Percentiles rank a stretch among this genome's conserved stretches.
phyloP scores from a whole-genome alignment of 768 basidiomycete species.

The Paxillus involutus region DNA sequence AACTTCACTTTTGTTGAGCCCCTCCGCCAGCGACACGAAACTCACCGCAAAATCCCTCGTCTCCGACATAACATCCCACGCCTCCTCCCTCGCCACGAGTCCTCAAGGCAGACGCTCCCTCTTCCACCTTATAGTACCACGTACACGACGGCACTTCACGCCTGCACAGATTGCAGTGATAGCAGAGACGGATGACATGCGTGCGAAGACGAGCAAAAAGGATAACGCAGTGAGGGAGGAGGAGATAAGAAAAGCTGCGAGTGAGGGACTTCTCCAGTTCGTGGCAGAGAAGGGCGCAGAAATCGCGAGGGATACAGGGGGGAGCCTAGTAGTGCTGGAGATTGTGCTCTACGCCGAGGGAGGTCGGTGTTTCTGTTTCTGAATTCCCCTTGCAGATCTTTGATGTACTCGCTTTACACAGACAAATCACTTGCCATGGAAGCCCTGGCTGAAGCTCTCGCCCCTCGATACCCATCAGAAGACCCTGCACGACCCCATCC shows the following conservation, averaged over 20 bases:
- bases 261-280: conserved; percentile 71
- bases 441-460: conserved; percentile 59
- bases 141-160: conserved; percentile 84
- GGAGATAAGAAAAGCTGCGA: conserved; percentile 75
- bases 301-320: conserved; percentile 73
- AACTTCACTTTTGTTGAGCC: neutral
- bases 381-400: neutral
- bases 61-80: conserved; percentile 59
- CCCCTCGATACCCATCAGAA: conserved; percentile 53
- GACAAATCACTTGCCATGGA: conserved; percentile 69
- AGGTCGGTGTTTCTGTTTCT: conserved; percentile 47
- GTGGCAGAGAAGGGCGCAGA: conserved; percentile 60
- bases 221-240: conserved; percentile 55
- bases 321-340: conserved; percentile 76
- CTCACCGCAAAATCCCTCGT: conserved; percentile 79
- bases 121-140: conserved; percentile 80
- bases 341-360: conserved; percentile 85
- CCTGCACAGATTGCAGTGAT: conserved; percentile 73
- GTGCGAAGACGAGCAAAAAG: conserved; percentile 85
- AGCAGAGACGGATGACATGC: conserved; percentile 68
- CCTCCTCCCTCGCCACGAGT: conserved; percentile 55
- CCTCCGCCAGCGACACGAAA: conserved; percentile 76
- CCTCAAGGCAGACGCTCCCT: conserved; percentile 81
- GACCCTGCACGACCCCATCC: conserved; percentile 55
- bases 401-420: conserved; percentile 26